phyloP scores from a whole-genome alignment of 768 basidiomycete species.

The Gyrodon lividus region DNA sequence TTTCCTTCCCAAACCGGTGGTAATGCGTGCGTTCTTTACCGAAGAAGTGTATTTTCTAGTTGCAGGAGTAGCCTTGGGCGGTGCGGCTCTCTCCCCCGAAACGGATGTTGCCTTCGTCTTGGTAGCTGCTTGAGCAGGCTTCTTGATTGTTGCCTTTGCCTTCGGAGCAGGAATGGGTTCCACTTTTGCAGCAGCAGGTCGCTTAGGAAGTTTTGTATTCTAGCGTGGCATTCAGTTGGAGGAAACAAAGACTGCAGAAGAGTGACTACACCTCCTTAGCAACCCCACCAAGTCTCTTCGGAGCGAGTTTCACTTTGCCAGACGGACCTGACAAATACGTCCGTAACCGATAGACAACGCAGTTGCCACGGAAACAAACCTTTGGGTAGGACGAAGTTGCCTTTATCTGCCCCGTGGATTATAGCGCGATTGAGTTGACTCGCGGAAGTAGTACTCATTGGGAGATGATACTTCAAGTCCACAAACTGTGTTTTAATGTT shows the following conservation, averaged over 20 bases:
- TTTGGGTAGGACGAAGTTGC: slow-evolving; percentile 57
- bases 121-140: not conserved
- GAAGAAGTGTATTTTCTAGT: slow-evolving; percentile 23
- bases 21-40: slow-evolving; percentile 25
- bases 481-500: slow-evolving; percentile 39
- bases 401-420: slow-evolving; percentile 48
- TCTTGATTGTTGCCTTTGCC: not conserved
- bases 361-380: slow-evolving; percentile 22
- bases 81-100: not conserved
- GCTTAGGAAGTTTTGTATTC: slow-evolving; percentile 16
- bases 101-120: not conserved
- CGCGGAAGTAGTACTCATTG: slow-evolving; percentile 43
- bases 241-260: not conserved
- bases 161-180: not conserved
- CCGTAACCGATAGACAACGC: not conserved
- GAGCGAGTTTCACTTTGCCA: slow-evolving; percentile 27
- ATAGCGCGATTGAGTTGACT: slow-evolving; percentile 56
- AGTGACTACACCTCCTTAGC: slow-evolving; percentile 13
- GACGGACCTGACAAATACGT: slow-evolving; percentile 18
- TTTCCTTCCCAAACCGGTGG: slow-evolving; percentile 8
- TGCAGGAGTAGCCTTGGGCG: slow-evolving; percentile 1
- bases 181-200: not conserved
- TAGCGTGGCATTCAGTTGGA: not conserved
- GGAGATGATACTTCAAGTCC: slow-evolving; percentile 52
- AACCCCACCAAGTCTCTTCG: slow-evolving; percentile 8